Evolutionary conservation across 257 asterid genomes (phyloP), one percentile per base, ranked within the genome.

Genomic region (Rauvolfia tetraphylla): DNA sequence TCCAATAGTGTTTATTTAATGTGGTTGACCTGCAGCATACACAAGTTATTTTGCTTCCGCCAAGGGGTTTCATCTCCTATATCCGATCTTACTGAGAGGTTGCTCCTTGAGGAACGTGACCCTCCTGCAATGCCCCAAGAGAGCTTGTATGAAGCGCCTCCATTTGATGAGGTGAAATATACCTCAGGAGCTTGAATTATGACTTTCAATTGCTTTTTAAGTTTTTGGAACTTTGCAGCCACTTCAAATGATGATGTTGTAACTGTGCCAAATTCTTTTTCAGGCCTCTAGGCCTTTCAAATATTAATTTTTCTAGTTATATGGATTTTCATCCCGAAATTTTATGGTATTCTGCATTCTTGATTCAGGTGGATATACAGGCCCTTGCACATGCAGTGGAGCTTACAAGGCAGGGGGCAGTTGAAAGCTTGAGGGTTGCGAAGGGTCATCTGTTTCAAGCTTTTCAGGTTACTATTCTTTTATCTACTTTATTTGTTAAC

Each of bases 331-430:
- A 18, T 23, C 68, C 15, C 46, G 39, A 22, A 42, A 58, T 61
- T 56, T 56, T 56, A 36, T 11, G 38, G 34, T 41, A n/a, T 9
- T 66, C 20, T 70, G n/a, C 57, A 74, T 48, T 79, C 57, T 74
- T 17, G 29, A 66, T 62, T 76, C 86, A 95, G 99, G 97, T 87
- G 87, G 99, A 95, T 82, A 90, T 95, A 79, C 99, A 95, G 86
- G 98, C 97, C 76, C 97, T 93, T 82, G 99, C 98, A 77, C 97
- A 93, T 89, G 98, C 99, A 1, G 99, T 93, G 82, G 98, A 95
- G 85, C 91, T 93, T 68, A 90, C 98, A n/a, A 89, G 98, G 84
- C 99, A 93, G 81, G 96, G 97, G 80, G 98, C 97, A 38, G 88
- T 95, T 65, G 98, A 95, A 78, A 93, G 99, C 91, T 81, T 95